Evolutionary conservation across 257 asterid genomes (phyloP), one percentile per base, ranked within the genome.

Genomic region (Ajuga chamaepitys): DNA sequence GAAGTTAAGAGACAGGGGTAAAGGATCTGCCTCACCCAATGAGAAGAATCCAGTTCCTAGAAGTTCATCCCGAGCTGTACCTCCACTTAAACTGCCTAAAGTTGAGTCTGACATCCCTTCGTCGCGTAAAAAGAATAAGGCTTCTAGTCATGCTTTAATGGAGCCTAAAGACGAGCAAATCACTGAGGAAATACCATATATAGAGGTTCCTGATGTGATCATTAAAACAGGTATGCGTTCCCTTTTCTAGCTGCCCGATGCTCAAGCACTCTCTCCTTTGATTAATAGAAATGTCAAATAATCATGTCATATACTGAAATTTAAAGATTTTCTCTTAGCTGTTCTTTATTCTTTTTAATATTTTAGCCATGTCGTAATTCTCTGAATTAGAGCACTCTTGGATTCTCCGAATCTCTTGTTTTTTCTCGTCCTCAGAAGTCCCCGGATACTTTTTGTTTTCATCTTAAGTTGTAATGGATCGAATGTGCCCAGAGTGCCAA

Each of bases 101-200:
- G 60, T 52, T 68, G 80, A 83, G 48, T 70, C 71, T 58, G 67
- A 47, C 38, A 47, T 62, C 56, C 62, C 17, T 20, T 7, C 32
- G 45, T 77, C 77, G 58, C 73, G 77, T 14, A 24, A 67, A 25
- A 74, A 72, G 59, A 69, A 71, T 58, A 63, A 35, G 46, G 32
- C 47, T 67, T 62, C 68, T 41, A 44, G 46, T 58, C 81, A 20
- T 61, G 74, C 75, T 47, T 40, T 81, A 44, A 70, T 74, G 70
- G 71, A 69, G 66, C 86, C 81, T 60, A 84, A 81, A 67, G 89
- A 80, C 63, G 85, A 83, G 74, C 76, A 82, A 20, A 32, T 74
- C 66, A 74, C 86, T 11, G 81, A 69, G 66, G 90, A 78, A 20
- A 38, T 51, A 62, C 81, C 79, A 25, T 61, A 47, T 66, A 28